Evolutionary conservation across 2,329 filamentous ascomycete species (phyloP), one percentile per base, ranked within the genome.

Genomic region (Aspergillus costaricaensis): DNA sequence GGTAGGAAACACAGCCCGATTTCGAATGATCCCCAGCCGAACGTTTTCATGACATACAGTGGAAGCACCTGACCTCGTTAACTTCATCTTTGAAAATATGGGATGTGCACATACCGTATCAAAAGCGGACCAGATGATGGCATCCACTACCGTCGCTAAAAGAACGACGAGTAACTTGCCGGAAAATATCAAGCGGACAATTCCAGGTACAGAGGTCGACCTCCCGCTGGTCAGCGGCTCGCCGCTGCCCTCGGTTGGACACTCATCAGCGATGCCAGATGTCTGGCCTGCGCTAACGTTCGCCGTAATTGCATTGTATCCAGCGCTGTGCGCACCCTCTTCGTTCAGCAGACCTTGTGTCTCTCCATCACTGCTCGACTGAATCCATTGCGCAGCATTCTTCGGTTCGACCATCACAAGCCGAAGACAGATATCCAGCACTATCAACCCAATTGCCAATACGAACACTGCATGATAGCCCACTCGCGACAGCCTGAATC

Each of bases 391-490:
- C 2, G 36, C 36, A 7, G 62, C 66, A 15, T 48, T 65, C 41
- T 65, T 64, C 14, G 59, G 60, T 71, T 89, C 87, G 17, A 89
- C 81, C 65, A 90, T 80, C 2, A 86, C 70, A 2, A 86, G 68
- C 15, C 87, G 82, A 79, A 89, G 82, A 15, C 83, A 60, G 56
- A 89, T 85, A 69, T 89, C 87, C 8, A 89, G 62, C 0, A 72
- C 77, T 1, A 88, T 70, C 5, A 88, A 68, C 0, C 74, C 81
- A n/a, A 85, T 66, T 1, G 74, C 71, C 36, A 75, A 63, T 3
- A 63, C 61, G 58, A 74, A 76, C 4, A 74, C 70, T 1, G 70
- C 68, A 65, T 75, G 65, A 55, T 72, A 72, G 17, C 71, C 68
- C 10, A 67, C 64, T 50, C 63, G 62, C 23, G 65, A 67, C 36